Percentiles rank a stretch among this genome's conserved stretches.
Evolutionary conservation across 1,284 basidiomycete genomes (phyloP).

Genomic region (Cutaneotrichosporon cavernicola): DNA sequence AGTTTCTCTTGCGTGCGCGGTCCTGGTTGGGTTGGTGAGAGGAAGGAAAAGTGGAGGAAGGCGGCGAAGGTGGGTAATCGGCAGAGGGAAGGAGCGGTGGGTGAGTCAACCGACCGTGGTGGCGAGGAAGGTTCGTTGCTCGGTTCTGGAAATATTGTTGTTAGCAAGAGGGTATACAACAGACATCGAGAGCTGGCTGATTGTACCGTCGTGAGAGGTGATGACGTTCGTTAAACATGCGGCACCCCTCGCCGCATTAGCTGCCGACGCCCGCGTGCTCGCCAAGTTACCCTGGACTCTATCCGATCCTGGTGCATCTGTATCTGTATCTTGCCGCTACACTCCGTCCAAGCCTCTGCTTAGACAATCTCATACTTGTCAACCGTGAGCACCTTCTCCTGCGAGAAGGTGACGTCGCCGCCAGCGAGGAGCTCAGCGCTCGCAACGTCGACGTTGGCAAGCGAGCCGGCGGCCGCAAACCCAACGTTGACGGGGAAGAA

Average conservation of each 20-base stretch:
- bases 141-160: background rate
- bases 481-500: conserved; percentile 91
- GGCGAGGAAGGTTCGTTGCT: background rate
- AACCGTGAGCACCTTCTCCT: conserved; percentile 69
- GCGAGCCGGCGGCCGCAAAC: conserved; percentile 75
- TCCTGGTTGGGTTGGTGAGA: too few relatives aligned
- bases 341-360: conserved; percentile 9
- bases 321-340: conserved; percentile 1
- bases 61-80: background rate
- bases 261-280: background rate
- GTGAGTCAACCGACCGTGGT: background rate
- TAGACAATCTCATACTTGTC: conserved; percentile 65
- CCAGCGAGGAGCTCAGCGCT: conserved; percentile 62
- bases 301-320: conserved; percentile 7
- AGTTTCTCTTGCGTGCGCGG: too few relatives aligned
- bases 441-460: conserved; percentile 66
- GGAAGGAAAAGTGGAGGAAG: background rate
- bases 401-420: conserved; percentile 67
- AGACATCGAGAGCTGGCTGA: background rate
- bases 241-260: too few relatives aligned
- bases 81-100: background rate
- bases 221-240: too few relatives aligned
- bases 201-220: background rate
- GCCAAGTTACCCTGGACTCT: background rate
- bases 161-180: background rate